Conservation (phyloP, 1,284 basidiomycete species). For the Binderoboletus segoi region DNA sequence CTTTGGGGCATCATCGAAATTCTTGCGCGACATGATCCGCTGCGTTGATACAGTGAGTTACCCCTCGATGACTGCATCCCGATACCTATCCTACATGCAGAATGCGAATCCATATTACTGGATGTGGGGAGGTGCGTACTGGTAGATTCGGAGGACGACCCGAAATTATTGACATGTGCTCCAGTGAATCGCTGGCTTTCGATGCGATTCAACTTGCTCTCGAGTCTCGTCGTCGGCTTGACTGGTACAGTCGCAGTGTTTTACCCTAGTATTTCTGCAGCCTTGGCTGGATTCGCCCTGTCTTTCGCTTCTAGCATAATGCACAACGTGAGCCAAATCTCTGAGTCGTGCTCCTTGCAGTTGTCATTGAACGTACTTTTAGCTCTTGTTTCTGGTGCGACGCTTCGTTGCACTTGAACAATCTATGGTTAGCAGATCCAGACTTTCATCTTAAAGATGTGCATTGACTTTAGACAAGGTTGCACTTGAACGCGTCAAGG, state of each 20-base stretch:
- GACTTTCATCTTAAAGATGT: background rate
- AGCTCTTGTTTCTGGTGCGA: slow-evolving; percentile 61
- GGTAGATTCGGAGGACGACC: background rate
- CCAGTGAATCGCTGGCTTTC: slow-evolving; percentile 81
- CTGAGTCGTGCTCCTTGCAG: background rate
- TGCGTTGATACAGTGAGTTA: slow-evolving; percentile 76
- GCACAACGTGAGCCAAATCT: slow-evolving; percentile 57
- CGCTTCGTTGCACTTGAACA: slow-evolving; percentile 88
- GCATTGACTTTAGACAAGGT: slow-evolving; percentile 50
- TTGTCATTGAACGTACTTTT: slow-evolving; percentile 26
- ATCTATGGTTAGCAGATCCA: slow-evolving; percentile 70
- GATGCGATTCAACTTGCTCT: slow-evolving; percentile 82
- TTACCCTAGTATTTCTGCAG: slow-evolving; percentile 71
- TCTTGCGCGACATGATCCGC: slow-evolving; percentile 83
- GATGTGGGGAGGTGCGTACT: slow-evolving; percentile 72
- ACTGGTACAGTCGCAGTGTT: slow-evolving; percentile 72
- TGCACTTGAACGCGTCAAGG: slow-evolving; percentile 89
- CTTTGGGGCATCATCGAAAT: slow-evolving; percentile 85
- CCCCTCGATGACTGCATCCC: background rate
- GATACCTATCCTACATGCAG: slow-evolving; percentile 35
- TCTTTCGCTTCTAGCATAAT: slow-evolving; percentile 81
- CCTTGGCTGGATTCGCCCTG: slow-evolving; percentile 82
- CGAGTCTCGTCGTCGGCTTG: slow-evolving; percentile 69
- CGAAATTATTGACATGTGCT: background rate
- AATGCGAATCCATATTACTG: slow-evolving; percentile 83